Evolutionary conservation across 2,329 filamentous ascomycete genomes (phyloP).

Genomic region (Hymenotorrendiella dingleyae): DNA sequence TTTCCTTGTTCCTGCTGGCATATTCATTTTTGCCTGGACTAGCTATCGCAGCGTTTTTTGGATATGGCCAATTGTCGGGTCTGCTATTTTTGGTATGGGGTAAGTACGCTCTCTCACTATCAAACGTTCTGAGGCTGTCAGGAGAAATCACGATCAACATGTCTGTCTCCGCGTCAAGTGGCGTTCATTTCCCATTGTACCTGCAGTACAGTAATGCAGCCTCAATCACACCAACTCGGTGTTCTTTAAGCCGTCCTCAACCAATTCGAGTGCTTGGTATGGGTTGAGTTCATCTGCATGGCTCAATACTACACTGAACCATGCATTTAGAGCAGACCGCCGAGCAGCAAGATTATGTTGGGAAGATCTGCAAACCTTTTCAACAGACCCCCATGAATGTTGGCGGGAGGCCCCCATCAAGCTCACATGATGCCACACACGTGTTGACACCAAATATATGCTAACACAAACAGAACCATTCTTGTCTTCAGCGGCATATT

Average conservation of each 20-base stretch:
- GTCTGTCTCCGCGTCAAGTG: constrained; percentile 18
- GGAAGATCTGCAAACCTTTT: constrained; percentile 5
- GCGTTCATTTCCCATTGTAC: constrained; percentile 15
- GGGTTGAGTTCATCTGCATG: too few species aligned
- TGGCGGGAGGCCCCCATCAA: constrained; percentile 5
- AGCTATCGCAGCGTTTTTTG: constrained; percentile 69
- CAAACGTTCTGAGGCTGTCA: background rate
- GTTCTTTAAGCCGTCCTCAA: background rate
- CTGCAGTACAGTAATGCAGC: constrained; percentile 17
- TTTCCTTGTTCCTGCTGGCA: constrained; percentile 68
- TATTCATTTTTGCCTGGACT: constrained; percentile 90
- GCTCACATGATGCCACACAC: constrained; percentile 17
- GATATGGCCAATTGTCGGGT: constrained; percentile 71
- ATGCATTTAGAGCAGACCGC: too few species aligned
- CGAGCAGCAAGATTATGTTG: background rate
- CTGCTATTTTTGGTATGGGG: constrained; percentile 64
- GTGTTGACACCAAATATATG: constrained; percentile 17
- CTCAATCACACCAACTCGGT: constrained; percentile 6
- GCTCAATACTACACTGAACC: background rate
- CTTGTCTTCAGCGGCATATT: constrained; percentile 80
- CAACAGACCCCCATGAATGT: constrained; percentile 3
- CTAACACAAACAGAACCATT: constrained; percentile 51
- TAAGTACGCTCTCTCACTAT: constrained; percentile 39
- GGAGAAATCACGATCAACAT: too few species aligned
- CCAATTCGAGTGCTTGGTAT: background rate